Base-by-base conservation (phyloP, 192 early-diverging fungal genomes). In the Dissophora ornata region DNA sequence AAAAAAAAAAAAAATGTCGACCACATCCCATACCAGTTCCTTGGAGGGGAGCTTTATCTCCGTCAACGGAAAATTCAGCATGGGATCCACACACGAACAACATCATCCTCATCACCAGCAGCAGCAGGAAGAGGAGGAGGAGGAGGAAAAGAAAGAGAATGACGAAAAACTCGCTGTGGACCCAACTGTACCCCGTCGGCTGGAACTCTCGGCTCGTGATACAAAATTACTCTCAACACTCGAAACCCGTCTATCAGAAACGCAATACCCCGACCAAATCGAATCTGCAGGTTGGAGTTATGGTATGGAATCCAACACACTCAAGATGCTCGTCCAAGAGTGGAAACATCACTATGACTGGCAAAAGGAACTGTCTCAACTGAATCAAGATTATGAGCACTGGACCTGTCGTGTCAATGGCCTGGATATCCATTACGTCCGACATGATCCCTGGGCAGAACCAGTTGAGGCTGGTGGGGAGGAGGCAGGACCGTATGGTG, bases 281-380 rank as follows among this genome's bases (percentile, higher is more conserved):
- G 74, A 73, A 26, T 67, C 52, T 16, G 73, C 71, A 1, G 80
- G 66, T 2, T 81, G 80, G 80, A 22, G 34, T 18, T 81, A 81
- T 41, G 80, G 80, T 11, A 81, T 47, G 11, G 69, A 59, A 19
- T 34, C 55, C 12, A 33, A 45, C 32, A 30, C 44, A 2, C 15
- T 74, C 32, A 75, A 73, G 62, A 33, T 28, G 33, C 33, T 69
- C 45, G 26, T 54, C 2, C 45, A 48, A 3, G 67, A 80, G 26
- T 71, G 68, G 67, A n/a, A 50, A 32, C 66, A 67, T n/a, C 34
- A 65, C 21, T 64, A 65, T 24, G 48, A 62, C 44, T 83, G 55
- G 63, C 51, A 60, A 3, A 34, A 57, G 28, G 64, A 69, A 24
- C 55, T 75, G 22, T 52, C 19, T 0, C 28, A 44, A 8, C 40